Evolutionary conservation across 1,139 yeast species (phyloP).

Genomic region (Saccharomycopsis phalli): DNA sequence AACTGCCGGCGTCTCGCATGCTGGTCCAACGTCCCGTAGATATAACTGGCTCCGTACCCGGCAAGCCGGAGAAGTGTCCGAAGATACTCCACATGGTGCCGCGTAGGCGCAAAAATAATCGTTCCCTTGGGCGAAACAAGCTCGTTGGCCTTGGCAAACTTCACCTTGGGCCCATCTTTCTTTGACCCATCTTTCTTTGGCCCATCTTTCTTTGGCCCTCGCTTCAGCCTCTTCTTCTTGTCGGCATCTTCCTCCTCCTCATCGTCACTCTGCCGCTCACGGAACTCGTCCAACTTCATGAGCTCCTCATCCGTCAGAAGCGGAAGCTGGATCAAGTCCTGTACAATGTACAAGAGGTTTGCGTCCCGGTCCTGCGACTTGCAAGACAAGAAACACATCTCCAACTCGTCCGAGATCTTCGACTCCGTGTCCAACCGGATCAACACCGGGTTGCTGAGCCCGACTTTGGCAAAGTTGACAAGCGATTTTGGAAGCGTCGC

Average conservation of each 20-base stretch:
- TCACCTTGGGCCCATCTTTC: constrained; percentile 35
- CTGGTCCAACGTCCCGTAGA: constrained; percentile 93
- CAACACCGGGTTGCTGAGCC: constrained; percentile 81
- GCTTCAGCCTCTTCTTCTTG: constrained; percentile 18
- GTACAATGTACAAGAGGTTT: constrained; percentile 61
- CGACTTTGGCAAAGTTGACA: constrained; percentile 97
- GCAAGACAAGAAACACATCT: constrained; percentile 78
- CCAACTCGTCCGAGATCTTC: constrained; percentile 80
- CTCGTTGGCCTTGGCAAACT: constrained; percentile 70
- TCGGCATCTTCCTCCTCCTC: constrained; percentile 45
- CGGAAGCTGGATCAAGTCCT: constrained; percentile 81
- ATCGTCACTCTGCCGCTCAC: constrained; percentile 44
- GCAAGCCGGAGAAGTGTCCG: constrained; percentile 58
- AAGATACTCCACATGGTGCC: constrained; percentile 93
- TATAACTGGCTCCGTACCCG: constrained; percentile 75
- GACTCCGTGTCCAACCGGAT: constrained; percentile 89
- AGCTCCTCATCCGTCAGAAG: constrained; percentile 60
- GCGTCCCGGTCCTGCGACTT: constrained; percentile 89
- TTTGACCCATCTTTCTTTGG: constrained; percentile 32
- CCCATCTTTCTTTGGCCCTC: constrained; percentile 26
- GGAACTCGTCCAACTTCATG: constrained; percentile 40
- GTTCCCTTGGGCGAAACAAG: constrained; percentile 82
- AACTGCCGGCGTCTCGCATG: constrained; percentile 89
- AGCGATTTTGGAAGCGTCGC: constrained; percentile 91
- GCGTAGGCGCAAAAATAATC: constrained; percentile 90